Percentiles rank a stretch among this genome's conserved stretches.
Evolutionary conservation across 352 stramenopile genomes (phyloP).

Genomic region (Globisporangium okanoganense): DNA sequence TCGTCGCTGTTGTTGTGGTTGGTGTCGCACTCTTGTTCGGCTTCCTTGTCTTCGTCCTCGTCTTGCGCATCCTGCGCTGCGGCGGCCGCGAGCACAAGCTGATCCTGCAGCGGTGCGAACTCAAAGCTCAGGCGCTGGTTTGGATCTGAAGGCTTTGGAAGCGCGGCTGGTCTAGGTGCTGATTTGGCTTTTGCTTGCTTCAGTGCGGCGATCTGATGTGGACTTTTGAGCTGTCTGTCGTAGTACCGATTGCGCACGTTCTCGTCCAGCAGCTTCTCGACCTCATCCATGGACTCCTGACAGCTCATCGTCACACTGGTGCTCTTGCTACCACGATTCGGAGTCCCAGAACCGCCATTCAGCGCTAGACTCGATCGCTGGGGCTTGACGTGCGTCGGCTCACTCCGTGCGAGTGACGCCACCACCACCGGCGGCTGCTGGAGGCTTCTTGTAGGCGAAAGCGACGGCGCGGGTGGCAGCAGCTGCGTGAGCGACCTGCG

Average conservation of each 20-base stretch:
- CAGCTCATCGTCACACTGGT: conserved; percentile 20
- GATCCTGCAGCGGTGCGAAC: conserved; percentile 40
- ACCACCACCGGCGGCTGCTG: background rate
- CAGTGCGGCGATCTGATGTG: conserved; percentile 17
- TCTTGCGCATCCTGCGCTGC: conserved; percentile 21
- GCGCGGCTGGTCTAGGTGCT: background rate
- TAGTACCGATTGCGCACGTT: conserved; percentile 23
- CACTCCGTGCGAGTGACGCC: background rate
- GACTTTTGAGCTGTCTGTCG: conserved; percentile 15
- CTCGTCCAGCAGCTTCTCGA: conserved; percentile 45
- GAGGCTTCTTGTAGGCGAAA: background rate
- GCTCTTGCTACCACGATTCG: background rate
- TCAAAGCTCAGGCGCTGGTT: conserved; percentile 20
- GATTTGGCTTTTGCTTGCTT: conserved; percentile 7
- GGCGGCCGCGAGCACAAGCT: conserved; percentile 26
- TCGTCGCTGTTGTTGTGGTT: background rate
- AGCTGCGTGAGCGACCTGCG: background rate
- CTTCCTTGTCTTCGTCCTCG: conserved; percentile 13
- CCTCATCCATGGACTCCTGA: conserved; percentile 39
- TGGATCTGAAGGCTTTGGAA: too few species aligned
- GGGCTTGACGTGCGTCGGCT: background rate
- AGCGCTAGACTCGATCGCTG: background rate
- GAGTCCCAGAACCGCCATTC: background rate
- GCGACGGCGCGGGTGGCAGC: background rate
- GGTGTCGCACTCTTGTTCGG: background rate